Evolutionary conservation across 208 protist genomes (phyloP).

Genomic region (Trypanosoma melophagium): DNA sequence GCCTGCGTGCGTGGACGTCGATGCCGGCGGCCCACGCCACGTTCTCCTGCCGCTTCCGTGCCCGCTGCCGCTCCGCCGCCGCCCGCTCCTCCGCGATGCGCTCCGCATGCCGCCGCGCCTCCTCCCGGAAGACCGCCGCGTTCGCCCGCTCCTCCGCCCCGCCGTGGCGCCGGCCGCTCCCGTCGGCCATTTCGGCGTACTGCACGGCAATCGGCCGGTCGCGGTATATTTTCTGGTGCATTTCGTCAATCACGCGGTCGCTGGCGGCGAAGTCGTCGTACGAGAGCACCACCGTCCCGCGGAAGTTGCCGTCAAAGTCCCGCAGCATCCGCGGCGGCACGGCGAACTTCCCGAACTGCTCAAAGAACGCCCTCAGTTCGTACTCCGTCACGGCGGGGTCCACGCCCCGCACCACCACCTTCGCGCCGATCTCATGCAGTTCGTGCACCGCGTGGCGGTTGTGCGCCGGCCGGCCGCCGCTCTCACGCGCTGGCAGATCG

Average conservation of each 20-base stretch:
- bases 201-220: conserved; percentile 69
- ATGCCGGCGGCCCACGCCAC: conserved; percentile 59
- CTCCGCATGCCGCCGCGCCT: conserved; percentile 66
- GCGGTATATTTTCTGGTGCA: conserved; percentile 64
- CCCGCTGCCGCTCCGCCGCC: conserved; percentile 39
- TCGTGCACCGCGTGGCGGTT: conserved; percentile 30
- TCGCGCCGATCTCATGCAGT: conserved; percentile 86
- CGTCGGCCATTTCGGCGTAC: conserved; percentile 84
- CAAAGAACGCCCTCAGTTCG: conserved; percentile 77
- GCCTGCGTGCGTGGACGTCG: conserved; percentile 22
- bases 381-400: conserved; percentile 71
- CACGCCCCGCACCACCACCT: conserved; percentile 78
- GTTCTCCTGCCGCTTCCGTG: conserved; percentile 49
- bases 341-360: conserved; percentile 79
- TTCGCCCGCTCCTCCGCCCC: conserved; percentile 72
- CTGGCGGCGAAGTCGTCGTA: conserved; percentile 76
- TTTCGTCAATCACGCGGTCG: conserved; percentile 70
- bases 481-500: conserved; percentile 36
- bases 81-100: conserved; percentile 51
- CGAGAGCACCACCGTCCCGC: conserved; percentile 70
- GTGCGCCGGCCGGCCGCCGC: conserved; percentile 20
- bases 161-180: conserved; percentile 77
- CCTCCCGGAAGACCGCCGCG: conserved; percentile 64
- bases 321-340: conserved; percentile 81
- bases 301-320: conserved; percentile 75